These are phyloP conservation scores for Cucumis hystrix DNA, from an alignment of 306 rosid genomes.

Conservation along the genomic window DNA sequence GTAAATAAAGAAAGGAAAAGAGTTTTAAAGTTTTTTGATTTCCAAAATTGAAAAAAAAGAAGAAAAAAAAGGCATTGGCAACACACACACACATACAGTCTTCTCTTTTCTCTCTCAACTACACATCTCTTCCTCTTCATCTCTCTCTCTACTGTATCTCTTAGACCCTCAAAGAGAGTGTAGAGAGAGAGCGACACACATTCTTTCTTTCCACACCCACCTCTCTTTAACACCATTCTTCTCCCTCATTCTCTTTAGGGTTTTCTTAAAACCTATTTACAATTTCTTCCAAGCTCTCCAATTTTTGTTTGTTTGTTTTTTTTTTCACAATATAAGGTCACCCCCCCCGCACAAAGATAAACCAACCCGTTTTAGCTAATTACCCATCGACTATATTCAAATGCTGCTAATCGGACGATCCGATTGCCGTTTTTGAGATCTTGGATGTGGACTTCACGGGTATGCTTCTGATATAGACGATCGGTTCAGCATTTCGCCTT, in stretches of 20 bases:
- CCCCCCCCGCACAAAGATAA: too few species aligned
- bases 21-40: neutral
- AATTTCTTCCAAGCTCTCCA: neutral
- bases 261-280: conserved; percentile 34
- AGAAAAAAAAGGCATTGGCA: neutral
- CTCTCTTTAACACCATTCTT: conserved; percentile 43
- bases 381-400: neutral
- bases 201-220: neutral
- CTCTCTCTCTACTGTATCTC: conserved; percentile 29
- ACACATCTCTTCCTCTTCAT: conserved; percentile 2
- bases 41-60: neutral
- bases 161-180: conserved; percentile 17
- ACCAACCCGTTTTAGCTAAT: too few species aligned
- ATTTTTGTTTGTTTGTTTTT: neutral
- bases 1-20: neutral
- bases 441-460: conserved; percentile 19
- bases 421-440: conserved; percentile 54
- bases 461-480: conserved; percentile 24
- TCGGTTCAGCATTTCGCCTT: conserved; percentile 36
- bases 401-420: conserved; percentile 63
- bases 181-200: conserved; percentile 31
- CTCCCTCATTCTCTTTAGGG: conserved; percentile 52
- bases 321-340: neutral
- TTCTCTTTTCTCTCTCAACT: conserved; percentile 1
- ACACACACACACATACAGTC: neutral